A percentile compares a stretch with the other conserved stretches of the same genome.
These are phyloP conservation scores for Penicillium glabrum DNA, from an alignment of 2,329 filamentous ascomycete genomes.

Conservation along the genomic window DNA sequence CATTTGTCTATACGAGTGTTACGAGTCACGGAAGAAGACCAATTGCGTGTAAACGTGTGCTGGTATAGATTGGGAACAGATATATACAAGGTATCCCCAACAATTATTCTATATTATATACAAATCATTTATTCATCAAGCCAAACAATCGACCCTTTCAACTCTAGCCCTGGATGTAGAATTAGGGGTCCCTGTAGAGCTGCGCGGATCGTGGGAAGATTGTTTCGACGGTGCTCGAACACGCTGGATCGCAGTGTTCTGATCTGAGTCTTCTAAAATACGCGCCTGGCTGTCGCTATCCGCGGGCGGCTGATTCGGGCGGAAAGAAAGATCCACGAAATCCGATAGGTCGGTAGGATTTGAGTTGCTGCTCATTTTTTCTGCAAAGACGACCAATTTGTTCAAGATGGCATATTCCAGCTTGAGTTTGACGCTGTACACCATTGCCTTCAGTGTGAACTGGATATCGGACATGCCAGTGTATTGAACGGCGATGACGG, in stretches of 20 bases:
- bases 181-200: neutral
- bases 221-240: constrained; percentile 10
- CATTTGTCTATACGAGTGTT: neutral
- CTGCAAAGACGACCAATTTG: constrained; percentile 34
- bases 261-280: constrained; percentile 3
- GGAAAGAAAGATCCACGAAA: constrained; percentile 24
- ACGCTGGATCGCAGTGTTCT: neutral
- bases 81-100: constrained; percentile 2
- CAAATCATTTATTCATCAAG: constrained; percentile 7
- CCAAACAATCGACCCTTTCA: neutral
- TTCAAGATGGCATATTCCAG: constrained; percentile 49
- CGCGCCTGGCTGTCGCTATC: constrained; percentile 19
- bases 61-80: neutral
- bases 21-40: neutral
- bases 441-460: constrained; percentile 44
- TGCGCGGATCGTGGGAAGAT: constrained; percentile 10
- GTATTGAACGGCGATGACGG: constrained; percentile 43
- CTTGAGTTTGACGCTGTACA: constrained; percentile 51
- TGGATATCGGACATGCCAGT: constrained; percentile 44
- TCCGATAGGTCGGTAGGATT: constrained; percentile 23
- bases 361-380: constrained; percentile 14
- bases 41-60: neutral
- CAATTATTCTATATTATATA: constrained; percentile 8
- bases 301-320: constrained; percentile 4
- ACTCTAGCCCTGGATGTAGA: neutral